A percentile compares a stretch with the other conserved stretches of the same genome.
These are phyloP conservation scores for Ceratocystis cubensis DNA, from an alignment of 2,329 filamentous ascomycete genomes.

Conservation along the genomic window DNA sequence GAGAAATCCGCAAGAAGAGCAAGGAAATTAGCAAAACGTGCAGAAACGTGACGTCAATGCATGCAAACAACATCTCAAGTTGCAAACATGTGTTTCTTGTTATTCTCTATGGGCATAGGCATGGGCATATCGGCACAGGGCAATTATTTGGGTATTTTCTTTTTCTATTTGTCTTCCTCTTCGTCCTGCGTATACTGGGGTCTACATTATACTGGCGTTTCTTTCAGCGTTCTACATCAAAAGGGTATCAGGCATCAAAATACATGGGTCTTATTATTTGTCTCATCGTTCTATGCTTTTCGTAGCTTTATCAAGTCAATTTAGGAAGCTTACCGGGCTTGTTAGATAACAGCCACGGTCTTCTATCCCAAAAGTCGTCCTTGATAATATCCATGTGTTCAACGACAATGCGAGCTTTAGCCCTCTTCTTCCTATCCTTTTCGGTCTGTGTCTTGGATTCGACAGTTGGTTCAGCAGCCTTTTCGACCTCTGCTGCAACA, in stretches of 20 bases:
- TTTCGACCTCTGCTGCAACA: slow-evolving; percentile 36
- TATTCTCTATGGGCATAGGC: slow-evolving; percentile 21
- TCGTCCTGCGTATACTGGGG: slow-evolving; percentile 14
- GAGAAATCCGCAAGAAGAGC: slow-evolving; percentile 25
- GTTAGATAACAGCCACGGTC: slow-evolving; percentile 72
- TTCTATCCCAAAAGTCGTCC: slow-evolving; percentile 80
- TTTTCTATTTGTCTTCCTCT: slow-evolving; percentile 22
- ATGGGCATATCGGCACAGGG: not conserved
- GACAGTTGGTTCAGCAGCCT: slow-evolving; percentile 36
- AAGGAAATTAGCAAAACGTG: slow-evolving; percentile 22
- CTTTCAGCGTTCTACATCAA: not conserved
- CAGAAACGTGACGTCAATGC: slow-evolving; percentile 23
- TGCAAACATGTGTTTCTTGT: not conserved
- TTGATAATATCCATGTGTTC: slow-evolving; percentile 91
- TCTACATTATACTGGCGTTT: slow-evolving; percentile 1
- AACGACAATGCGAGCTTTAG: slow-evolving; percentile 68
- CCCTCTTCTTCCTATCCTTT: slow-evolving; percentile 66
- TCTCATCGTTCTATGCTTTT: not conserved
- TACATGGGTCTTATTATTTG: not conserved
- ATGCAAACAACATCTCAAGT: not conserved
- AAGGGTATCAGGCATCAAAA: not conserved
- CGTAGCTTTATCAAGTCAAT: slow-evolving; percentile 23
- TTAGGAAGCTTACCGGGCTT: slow-evolving; percentile 60
- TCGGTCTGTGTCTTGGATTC: slow-evolving; percentile 71
- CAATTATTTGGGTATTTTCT: slow-evolving; percentile 21